Evolutionary conservation across 2,329 filamentous ascomycete species (phyloP).

Genomic region (Epichloe festucae): DNA sequence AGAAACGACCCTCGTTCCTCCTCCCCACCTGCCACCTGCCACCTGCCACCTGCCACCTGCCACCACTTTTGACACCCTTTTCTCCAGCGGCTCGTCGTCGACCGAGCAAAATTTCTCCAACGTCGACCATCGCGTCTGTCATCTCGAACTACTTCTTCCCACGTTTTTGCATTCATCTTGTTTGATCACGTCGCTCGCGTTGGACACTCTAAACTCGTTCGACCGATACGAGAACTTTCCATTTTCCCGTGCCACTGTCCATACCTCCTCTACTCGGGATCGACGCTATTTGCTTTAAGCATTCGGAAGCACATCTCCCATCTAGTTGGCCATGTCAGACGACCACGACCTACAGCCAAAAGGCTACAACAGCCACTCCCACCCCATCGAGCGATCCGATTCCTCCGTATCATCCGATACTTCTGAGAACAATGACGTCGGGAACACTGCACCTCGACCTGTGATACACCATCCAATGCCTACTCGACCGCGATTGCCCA

Average conservation of each 20-base stretch:
- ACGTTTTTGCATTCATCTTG: background rate
- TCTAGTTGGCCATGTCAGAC: constrained; percentile 10
- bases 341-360: constrained; percentile 12
- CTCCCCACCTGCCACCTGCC: too few relatives aligned
- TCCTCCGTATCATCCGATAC: constrained; percentile 21
- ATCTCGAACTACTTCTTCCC: background rate
- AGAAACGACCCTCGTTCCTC: background rate
- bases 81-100: too few relatives aligned
- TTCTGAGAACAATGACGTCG: constrained; percentile 20
- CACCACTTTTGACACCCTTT: background rate
- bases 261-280: too few relatives aligned
- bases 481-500: constrained; percentile 53
- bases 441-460: constrained; percentile 26
- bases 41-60: background rate
- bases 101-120: too few relatives aligned
- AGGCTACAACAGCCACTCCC: constrained; percentile 14
- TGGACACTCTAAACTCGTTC: too few relatives aligned
- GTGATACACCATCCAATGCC: constrained; percentile 38
- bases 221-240: background rate
- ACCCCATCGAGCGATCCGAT: constrained; percentile 26
- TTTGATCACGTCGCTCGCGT: background rate
- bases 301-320: too few relatives aligned
- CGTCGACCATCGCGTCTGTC: background rate
- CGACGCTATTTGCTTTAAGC: too few relatives aligned
- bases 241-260: too few relatives aligned